Conservation (phyloP, 2,329 filamentous ascomycete species). For the Xylaria sp. region DNA sequence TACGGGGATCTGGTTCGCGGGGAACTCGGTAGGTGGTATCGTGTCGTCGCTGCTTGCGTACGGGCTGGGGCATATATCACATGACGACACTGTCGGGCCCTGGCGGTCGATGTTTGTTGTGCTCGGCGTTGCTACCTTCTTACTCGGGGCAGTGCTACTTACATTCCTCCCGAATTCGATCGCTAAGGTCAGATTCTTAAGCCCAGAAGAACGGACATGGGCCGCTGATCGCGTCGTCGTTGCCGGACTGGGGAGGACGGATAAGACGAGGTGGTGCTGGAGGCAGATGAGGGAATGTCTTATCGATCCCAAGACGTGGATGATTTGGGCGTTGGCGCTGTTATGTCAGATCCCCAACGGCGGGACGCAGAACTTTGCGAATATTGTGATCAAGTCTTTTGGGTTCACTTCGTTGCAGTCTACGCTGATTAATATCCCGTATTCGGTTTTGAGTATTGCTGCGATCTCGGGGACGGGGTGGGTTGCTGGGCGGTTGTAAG, state of each 20-base stretch:
- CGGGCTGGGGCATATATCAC: slow-evolving; percentile 61
- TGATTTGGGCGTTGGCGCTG: slow-evolving; percentile 59
- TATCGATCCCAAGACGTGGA: slow-evolving; percentile 64
- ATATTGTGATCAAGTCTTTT: slow-evolving; percentile 61
- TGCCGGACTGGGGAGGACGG: slow-evolving; percentile 58
- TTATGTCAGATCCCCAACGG: slow-evolving; percentile 66
- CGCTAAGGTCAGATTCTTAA: slow-evolving; percentile 63
- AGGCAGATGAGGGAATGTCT: slow-evolving; percentile 60
- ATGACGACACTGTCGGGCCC: slow-evolving; percentile 50
- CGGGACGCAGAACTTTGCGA: slow-evolving; percentile 64
- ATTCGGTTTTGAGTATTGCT: slow-evolving; percentile 57
- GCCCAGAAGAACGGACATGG: slow-evolving; percentile 55
- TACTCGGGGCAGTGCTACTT: slow-evolving; percentile 57
- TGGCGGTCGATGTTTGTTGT: slow-evolving; percentile 67
- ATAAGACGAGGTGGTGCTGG: slow-evolving; percentile 55
- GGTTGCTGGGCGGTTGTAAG: slow-evolving; percentile 53
- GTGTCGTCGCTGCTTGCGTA: slow-evolving; percentile 58
- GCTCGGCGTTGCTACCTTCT: slow-evolving; percentile 56
- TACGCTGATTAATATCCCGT: slow-evolving; percentile 64
- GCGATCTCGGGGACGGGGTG: slow-evolving; percentile 57
- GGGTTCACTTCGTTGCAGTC: slow-evolving; percentile 61
- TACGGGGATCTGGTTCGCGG: slow-evolving; percentile 62
- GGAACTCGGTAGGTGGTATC: slow-evolving; percentile 56
- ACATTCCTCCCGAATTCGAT: slow-evolving; percentile 59
- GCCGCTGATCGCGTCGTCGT: slow-evolving; percentile 54